These are phyloP conservation scores for Medicago ruthenica DNA, from an alignment of 306 rosid genomes.

Conservation along the genomic window DNA sequence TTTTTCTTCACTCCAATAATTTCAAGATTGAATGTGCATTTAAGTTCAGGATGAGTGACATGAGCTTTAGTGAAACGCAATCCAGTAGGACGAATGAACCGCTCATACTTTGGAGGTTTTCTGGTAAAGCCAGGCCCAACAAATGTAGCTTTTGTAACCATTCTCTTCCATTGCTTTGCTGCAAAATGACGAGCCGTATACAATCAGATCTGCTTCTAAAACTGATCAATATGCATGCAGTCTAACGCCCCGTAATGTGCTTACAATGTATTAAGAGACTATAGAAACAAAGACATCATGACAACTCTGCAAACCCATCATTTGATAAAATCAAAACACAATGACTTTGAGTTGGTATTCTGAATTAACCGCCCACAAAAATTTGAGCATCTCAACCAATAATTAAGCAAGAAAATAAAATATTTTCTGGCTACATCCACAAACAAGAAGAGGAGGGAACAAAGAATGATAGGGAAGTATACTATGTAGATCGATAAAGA, in stretches of 20 bases:
- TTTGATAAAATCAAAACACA: constrained; percentile 15
- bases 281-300: neutral
- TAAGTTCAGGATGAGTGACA: constrained; percentile 94
- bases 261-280: constrained; percentile 1
- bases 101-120: constrained; percentile 96
- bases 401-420: constrained; percentile 22
- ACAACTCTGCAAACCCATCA: neutral
- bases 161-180: constrained; percentile 99
- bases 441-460: constrained; percentile 10
- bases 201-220: constrained; percentile 20
- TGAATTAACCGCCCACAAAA: neutral
- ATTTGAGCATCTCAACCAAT: constrained; percentile 2
- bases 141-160: constrained; percentile 96
- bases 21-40: constrained; percentile 92
- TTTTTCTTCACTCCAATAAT: constrained; percentile 94
- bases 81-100: constrained; percentile 89
- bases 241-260: neutral
- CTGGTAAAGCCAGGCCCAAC: constrained; percentile 94
- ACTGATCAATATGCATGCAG: neutral
- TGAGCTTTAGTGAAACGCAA: constrained; percentile 94
- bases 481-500: neutral
- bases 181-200: constrained; percentile 33
- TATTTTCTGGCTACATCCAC: neutral
- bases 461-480: constrained; percentile 1
- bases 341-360: neutral